These are phyloP conservation scores for Hevea brasiliensis DNA, from an alignment of 345 rosid species.

Conservation along the genomic window DNA sequence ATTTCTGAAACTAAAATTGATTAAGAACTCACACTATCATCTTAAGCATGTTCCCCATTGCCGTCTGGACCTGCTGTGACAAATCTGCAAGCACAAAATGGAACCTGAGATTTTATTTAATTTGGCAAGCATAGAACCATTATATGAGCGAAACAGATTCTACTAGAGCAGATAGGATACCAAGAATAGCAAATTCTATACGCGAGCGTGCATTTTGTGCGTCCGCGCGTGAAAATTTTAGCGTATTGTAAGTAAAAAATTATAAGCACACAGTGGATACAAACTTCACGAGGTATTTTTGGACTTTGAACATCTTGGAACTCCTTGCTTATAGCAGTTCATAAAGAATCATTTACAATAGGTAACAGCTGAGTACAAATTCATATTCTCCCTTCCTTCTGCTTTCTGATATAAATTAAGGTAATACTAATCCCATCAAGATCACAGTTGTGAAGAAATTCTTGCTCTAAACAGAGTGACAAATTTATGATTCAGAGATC, in stretches of 20 bases:
- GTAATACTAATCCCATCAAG: background rate
- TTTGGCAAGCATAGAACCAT: background rate
- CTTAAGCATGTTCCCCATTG: constrained; percentile 83
- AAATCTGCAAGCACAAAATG: constrained; percentile 45
- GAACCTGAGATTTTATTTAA: background rate
- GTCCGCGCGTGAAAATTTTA: too few species aligned
- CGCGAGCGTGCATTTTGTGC: too few species aligned
- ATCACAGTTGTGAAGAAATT: background rate
- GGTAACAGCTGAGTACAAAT: background rate
- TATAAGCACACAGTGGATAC: too few species aligned
- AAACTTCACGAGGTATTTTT: too few species aligned
- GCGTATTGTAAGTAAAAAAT: too few species aligned
- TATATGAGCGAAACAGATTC: background rate
- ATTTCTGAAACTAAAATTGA: background rate
- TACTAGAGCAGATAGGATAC: background rate
- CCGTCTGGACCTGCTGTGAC: constrained; percentile 79
- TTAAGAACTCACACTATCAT: constrained; percentile 58
- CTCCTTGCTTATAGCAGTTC: too few species aligned
- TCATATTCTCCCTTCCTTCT: background rate
- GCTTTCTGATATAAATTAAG: background rate
- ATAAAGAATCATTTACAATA: background rate
- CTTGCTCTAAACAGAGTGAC: background rate
- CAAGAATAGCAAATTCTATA: too few species aligned
- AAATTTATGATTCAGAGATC: too few species aligned
- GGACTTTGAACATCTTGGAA: too few species aligned